Evolutionary conservation across 371 early-diverging fungal genomes (phyloP), one percentile per base, ranked within the genome.

Genomic region (Phascolomyces articulosus): DNA sequence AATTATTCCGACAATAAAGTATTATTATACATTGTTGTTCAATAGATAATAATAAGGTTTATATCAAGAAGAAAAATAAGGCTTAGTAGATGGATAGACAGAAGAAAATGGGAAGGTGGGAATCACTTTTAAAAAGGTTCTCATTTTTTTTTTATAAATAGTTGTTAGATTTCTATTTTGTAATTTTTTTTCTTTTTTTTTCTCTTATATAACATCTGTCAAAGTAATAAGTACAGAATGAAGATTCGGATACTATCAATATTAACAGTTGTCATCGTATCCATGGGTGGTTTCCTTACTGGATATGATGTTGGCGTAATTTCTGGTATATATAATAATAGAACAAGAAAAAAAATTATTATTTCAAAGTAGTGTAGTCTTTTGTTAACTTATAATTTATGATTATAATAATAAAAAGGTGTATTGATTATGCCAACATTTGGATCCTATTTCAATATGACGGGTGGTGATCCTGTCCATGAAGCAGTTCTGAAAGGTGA

Each of bases 351-450:
- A n/a, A n/a, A n/a, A n/a, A 4, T 3, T 11, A 7, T 21, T 38
- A 13, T 21, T 55, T 40, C 66, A 67, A 65, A 6, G 34, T 0
- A 6, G 2, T 9, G 34, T 54, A 71, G 70, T 29, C 68, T 16
- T 44, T 44, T 44, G 8, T n/a, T 24, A n/a, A 23, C 9, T 51
- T 23, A 2, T 34, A 51, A 7, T 23, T 28, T 10, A 44, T n/a
- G 7, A 44, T 0, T 18, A 51, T 51, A 20, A 20, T 51, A 20
- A 51, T 51, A 24, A 24, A 23, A 73, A 26, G 79, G 79, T 57
- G 79, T 82, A 9, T 47, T 82, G 40, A 70, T 74, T 9, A 82
- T 82, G 82, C 79, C 79, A 18, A 71, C 77, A 1, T 82, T 82
- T 58, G 62, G 70, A 4, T 4, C 58, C 4, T 76, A 65, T 49